phyloP scores from a whole-genome alignment of 805 yeast species.

The Metschnikowia lunata region DNA sequence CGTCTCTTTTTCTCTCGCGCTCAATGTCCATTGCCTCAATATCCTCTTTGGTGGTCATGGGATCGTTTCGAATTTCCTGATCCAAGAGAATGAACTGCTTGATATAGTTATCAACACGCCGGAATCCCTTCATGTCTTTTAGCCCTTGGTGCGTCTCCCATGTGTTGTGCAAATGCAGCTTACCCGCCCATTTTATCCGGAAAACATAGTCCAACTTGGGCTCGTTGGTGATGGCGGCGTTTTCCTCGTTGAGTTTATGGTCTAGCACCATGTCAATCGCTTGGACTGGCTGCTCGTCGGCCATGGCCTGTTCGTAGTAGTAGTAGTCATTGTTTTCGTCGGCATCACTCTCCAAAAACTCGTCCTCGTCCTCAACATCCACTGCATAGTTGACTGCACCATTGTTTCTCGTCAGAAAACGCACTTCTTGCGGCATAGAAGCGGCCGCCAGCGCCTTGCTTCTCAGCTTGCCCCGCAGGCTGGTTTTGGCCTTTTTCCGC shows the following conservation, averaged over 20 bases:
- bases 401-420: constrained; percentile 73
- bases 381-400: constrained; percentile 71
- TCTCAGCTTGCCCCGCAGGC: not conserved
- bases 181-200: constrained; percentile 78
- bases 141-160: constrained; percentile 73
- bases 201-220: constrained; percentile 59
- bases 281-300: constrained; percentile 30
- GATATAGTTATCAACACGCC: constrained; percentile 86
- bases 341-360: constrained; percentile 37
- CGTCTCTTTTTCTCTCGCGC: constrained; percentile 78
- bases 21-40: constrained; percentile 92
- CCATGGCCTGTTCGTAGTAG: constrained; percentile 31
- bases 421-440: constrained; percentile 42
- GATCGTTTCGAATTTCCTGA: constrained; percentile 71
- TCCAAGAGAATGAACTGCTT: constrained; percentile 71
- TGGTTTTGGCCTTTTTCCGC: constrained; percentile 5
- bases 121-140: constrained; percentile 62
- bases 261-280: constrained; percentile 39
- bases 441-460: constrained; percentile 11
- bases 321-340: constrained; percentile 29
- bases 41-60: constrained; percentile 83
- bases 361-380: constrained; percentile 60
- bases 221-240: constrained; percentile 40
- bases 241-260: constrained; percentile 33
- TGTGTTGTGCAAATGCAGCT: constrained; percentile 89